Evolutionary conservation across 805 yeast species (phyloP).

Genomic region (Saccharomyces jurei): DNA sequence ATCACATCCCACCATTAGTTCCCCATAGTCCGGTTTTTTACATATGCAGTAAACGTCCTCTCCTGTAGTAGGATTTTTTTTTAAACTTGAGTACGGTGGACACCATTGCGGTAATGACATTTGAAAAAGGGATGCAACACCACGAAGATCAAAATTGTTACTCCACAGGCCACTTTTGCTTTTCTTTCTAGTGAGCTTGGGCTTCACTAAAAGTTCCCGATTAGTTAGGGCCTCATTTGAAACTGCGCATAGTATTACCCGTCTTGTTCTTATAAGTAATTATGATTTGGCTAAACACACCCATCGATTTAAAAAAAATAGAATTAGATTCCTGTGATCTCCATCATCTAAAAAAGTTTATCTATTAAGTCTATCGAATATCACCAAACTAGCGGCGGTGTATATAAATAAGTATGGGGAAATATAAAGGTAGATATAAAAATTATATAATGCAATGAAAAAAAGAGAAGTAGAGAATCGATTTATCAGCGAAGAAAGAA

Average conservation of each 20-base stretch:
- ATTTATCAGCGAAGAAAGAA: not conserved
- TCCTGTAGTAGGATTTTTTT: constrained; percentile 25
- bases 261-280: not conserved
- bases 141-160: not conserved
- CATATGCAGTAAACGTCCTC: constrained; percentile 74
- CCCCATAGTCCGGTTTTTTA: constrained; percentile 68
- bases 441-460: not conserved
- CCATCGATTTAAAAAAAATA: not conserved
- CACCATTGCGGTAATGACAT: constrained; percentile 27
- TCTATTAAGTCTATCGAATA: not conserved
- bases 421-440: not conserved
- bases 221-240: not conserved
- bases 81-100: constrained; percentile 21
- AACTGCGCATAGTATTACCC: not conserved
- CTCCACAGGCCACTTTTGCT: not conserved
- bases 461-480: not conserved
- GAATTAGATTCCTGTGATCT: not conserved
- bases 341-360: not conserved
- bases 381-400: not conserved
- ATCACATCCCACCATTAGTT: constrained; percentile 88
- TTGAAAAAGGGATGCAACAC: not conserved
- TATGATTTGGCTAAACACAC: not conserved
- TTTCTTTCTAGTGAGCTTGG: not conserved
- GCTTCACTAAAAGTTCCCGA: not conserved
- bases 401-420: not conserved